A percentile compares a stretch with the other conserved stretches of the same genome.
These are phyloP conservation scores for Flaveria floridana DNA, from an alignment of 140 eudicot species.

Conservation along the genomic window DNA sequence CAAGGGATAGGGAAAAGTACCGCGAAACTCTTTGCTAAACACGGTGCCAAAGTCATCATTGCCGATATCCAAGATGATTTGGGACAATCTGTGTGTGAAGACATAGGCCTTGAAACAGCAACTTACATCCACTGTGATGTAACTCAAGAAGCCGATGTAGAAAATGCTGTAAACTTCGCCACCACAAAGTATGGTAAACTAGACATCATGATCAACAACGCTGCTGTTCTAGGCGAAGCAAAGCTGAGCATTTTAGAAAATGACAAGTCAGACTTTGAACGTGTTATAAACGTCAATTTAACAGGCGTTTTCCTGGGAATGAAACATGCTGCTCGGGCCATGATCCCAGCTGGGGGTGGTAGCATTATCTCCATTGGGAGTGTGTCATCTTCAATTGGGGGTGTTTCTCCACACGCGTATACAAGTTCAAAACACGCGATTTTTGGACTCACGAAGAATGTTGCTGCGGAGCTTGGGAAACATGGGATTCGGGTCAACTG, in stretches of 20 bases:
- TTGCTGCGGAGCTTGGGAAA: constrained; percentile 27
- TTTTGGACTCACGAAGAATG: constrained; percentile 41
- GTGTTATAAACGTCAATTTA: constrained; percentile 37
- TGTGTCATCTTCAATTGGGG: constrained; percentile 28
- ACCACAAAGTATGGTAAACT: constrained; percentile 31
- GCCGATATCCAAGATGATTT: constrained; percentile 31
- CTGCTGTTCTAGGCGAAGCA: constrained; percentile 23
- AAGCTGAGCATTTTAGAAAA: constrained; percentile 37
- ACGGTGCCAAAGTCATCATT: constrained; percentile 35
- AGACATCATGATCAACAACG: constrained; percentile 48
- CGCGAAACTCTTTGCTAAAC: constrained; percentile 22
- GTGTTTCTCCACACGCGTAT: constrained; percentile 42
- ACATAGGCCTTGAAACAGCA: constrained; percentile 27
- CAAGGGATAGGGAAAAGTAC: constrained; percentile 30
- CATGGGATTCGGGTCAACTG: constrained; percentile 35
- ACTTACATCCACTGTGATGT: constrained; percentile 36
- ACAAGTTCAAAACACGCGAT: constrained; percentile 49
- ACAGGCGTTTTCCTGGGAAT: constrained; percentile 41
- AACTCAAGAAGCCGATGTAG: constrained; percentile 23
- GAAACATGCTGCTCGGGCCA: constrained; percentile 56
- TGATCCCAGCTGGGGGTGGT: constrained; percentile 41
- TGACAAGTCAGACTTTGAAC: constrained; percentile 37
- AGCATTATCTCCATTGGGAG: constrained; percentile 44
- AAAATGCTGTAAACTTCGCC: constrained; percentile 23
- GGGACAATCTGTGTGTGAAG: constrained; percentile 32